These are phyloP conservation scores for Calonectria pseudoturangicola DNA, from an alignment of 2,329 filamentous ascomycete genomes.

Conservation along the genomic window DNA sequence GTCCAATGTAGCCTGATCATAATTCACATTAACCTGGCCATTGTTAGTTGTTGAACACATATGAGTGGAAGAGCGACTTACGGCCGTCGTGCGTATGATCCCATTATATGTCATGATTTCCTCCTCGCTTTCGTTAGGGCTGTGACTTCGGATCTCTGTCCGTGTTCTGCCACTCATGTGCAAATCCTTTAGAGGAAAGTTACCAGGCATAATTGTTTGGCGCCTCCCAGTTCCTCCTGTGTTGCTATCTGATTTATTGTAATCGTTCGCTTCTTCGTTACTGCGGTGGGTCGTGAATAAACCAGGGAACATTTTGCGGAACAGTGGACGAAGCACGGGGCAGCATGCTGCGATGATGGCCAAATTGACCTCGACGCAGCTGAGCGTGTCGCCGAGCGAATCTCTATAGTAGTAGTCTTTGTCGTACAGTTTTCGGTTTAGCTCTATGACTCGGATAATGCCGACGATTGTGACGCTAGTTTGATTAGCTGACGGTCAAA, in stretches of 20 bases:
- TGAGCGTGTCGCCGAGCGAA: constrained; percentile 56
- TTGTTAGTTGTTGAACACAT: background rate
- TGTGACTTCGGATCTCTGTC: constrained; percentile 48
- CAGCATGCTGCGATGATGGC: constrained; percentile 61
- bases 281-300: constrained; percentile 47
- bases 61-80: background rate
- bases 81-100: constrained; percentile 48
- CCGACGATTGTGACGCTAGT: constrained; percentile 58
- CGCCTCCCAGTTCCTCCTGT: constrained; percentile 35
- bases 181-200: constrained; percentile 48
- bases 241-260: constrained; percentile 36
- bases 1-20: constrained; percentile 38
- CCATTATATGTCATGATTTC: constrained; percentile 53
- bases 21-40: constrained; percentile 38
- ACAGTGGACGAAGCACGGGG: constrained; percentile 51
- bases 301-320: constrained; percentile 50
- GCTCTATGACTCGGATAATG: constrained; percentile 57
- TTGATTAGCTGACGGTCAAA: background rate
- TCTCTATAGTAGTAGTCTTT: constrained; percentile 50
- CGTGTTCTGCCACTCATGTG: constrained; percentile 39
- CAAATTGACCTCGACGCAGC: constrained; percentile 60
- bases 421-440: constrained; percentile 46
- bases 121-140: constrained; percentile 49
- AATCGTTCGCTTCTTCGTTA: constrained; percentile 28
- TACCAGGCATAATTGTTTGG: background rate